Percentiles rank a stretch among this genome's conserved stretches.
phyloP scores from a whole-genome alignment of 176 grass and related monocot genomes.

The Oryza nivara region DNA sequence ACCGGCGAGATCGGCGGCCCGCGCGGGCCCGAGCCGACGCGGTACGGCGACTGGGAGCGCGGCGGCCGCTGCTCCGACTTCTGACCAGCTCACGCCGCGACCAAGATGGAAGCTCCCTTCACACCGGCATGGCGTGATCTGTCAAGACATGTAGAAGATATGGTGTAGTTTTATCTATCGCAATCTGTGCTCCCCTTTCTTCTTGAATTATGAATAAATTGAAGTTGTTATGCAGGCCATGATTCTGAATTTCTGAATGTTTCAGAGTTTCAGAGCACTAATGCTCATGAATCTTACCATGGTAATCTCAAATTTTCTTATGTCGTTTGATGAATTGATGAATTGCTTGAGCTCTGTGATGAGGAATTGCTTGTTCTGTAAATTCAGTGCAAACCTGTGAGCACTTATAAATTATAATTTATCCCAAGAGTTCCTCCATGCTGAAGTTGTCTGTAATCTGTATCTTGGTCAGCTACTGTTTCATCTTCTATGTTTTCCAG shows the following conservation, averaged over 20 bases:
- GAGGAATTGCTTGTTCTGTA: not conserved
- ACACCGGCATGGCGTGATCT: not conserved
- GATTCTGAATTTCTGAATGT: not conserved
- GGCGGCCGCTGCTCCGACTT: constrained; percentile 91
- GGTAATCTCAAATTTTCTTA: not conserved
- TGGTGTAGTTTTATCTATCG: not conserved
- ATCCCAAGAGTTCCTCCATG: not conserved
- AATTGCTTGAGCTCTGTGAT: not conserved
- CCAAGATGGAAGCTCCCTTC: no score
- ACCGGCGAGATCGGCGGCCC: constrained; percentile 79
- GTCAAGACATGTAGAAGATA: not conserved
- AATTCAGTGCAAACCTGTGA: not conserved
- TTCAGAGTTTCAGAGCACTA: not conserved
- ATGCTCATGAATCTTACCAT: not conserved
- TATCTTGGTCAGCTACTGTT: not conserved
- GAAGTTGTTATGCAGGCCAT: not conserved
- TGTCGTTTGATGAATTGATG: not conserved
- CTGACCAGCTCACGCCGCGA: constrained; percentile 23
- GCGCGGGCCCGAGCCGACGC: constrained; percentile 76
- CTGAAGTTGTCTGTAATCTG: not conserved
- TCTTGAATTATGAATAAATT: not conserved
- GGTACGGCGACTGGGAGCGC: constrained; percentile 88
- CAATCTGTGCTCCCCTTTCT: not conserved
- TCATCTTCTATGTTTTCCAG: not conserved
- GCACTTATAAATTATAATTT: not conserved